A percentile compares a stretch with the other conserved stretches of the same genome.
phyloP scores from a whole-genome alignment of 1,284 basidiomycete genomes.

The Ganoderma sinense region DNA sequence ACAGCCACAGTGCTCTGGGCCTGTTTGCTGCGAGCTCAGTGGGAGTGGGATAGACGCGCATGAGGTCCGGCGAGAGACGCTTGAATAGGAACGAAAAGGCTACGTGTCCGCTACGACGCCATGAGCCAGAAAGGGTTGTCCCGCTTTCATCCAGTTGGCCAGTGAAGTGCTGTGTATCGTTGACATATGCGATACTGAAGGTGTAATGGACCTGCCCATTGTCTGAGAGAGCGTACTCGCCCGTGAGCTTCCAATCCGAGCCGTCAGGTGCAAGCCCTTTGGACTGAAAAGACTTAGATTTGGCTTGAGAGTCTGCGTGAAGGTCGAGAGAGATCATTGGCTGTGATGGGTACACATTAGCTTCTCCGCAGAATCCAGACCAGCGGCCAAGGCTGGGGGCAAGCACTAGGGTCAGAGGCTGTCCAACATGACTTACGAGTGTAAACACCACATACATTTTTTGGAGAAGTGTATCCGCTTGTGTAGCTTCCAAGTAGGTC shows the following conservation, averaged over 20 bases:
- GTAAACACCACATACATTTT: too few species aligned
- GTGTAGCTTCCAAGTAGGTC: too few species aligned
- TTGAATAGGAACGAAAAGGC: conserved; percentile 22
- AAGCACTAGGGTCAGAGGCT: too few species aligned
- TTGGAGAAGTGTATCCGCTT: too few species aligned
- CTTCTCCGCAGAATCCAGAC: background rate
- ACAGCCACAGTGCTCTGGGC: conserved; percentile 34
- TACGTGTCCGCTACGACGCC: background rate
- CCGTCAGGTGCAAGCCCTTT: conserved; percentile 1
- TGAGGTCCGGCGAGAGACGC: conserved; percentile 19
- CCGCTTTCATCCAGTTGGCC: conserved; percentile 1
- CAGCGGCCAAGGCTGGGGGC: conserved; percentile 5
- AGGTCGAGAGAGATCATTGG: conserved; percentile 5
- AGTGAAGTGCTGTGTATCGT: background rate
- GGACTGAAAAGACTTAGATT: too few species aligned
- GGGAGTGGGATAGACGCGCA: conserved; percentile 32
- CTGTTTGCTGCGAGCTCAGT: conserved; percentile 25
- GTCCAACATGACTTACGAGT: too few species aligned
- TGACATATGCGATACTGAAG: background rate
- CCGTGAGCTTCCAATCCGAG: background rate
- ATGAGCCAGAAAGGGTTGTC: conserved; percentile 1
- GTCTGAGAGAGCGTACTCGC: background rate
- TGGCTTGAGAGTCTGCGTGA: too few species aligned
- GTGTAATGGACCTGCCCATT: background rate
- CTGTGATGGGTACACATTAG: background rate